Evolutionary conservation across 2,329 filamentous ascomycete genomes (phyloP).

Genomic region (Ophiocordyceps sinensis): DNA sequence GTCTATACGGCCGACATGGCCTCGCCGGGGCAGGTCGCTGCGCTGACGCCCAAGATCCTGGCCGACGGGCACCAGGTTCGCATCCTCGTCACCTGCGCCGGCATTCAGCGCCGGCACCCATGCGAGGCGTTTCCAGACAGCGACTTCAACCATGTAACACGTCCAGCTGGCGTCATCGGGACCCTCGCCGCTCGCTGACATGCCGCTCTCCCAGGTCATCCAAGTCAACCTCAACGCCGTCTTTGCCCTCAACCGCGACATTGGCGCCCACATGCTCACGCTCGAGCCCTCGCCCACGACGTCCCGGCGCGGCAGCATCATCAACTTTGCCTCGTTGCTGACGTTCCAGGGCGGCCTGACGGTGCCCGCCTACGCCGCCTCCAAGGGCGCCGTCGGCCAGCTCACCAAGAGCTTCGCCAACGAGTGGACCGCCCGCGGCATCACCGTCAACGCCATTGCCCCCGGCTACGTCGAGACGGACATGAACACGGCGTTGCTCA

Average conservation of each 20-base stretch:
- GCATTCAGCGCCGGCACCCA: slow-evolving; percentile 69
- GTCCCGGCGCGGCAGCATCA: slow-evolving; percentile 53
- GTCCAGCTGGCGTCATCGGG: slow-evolving; percentile 1
- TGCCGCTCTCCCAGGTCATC: slow-evolving; percentile 40
- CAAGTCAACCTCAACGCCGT: slow-evolving; percentile 78
- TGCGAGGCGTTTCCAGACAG: slow-evolving; percentile 59
- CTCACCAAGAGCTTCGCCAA: slow-evolving; percentile 76
- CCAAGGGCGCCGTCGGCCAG: slow-evolving; percentile 74
- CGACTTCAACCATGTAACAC: slow-evolving; percentile 60
- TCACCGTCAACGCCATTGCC: slow-evolving; percentile 79
- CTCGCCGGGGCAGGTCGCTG: slow-evolving; percentile 42
- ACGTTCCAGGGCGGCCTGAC: slow-evolving; percentile 79
- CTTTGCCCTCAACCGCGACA: slow-evolving; percentile 64
- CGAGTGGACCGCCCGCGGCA: slow-evolving; percentile 67
- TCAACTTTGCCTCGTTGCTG: slow-evolving; percentile 73
- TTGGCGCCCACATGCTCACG: slow-evolving; percentile 63
- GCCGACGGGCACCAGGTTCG: slow-evolving; percentile 50
- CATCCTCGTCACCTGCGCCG: slow-evolving; percentile 75
- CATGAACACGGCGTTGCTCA: slow-evolving; percentile 76
- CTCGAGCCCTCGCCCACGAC: slow-evolving; percentile 31
- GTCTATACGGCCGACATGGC: slow-evolving; percentile 61
- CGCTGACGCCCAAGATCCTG: slow-evolving; percentile 46
- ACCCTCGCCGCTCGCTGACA: background rate
- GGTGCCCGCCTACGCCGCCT: slow-evolving; percentile 75
- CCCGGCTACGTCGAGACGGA: slow-evolving; percentile 89